A percentile compares a stretch with the other conserved stretches of the same genome.
These are phyloP conservation scores for Planoprotostelium fungivorum DNA, from an alignment of 78 protist species.

Conservation along the genomic window DNA sequence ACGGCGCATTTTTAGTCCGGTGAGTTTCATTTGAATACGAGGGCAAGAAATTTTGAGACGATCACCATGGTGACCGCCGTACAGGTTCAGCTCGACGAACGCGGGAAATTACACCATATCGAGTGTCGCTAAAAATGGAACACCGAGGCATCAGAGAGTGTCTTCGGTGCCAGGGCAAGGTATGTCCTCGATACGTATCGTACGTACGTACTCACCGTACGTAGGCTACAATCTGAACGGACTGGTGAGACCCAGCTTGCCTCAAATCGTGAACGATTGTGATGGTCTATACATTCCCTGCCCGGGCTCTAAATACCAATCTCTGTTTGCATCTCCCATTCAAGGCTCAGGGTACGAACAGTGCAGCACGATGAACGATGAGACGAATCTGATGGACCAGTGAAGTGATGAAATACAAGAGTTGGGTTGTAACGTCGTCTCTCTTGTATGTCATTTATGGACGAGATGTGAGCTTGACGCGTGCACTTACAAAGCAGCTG, in stretches of 20 bases:
- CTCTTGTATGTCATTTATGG: too few relatives aligned
- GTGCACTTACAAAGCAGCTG: too few relatives aligned
- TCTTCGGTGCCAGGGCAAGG: background rate
- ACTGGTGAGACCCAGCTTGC: background rate
- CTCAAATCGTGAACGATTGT: background rate
- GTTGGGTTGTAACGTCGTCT: too few relatives aligned
- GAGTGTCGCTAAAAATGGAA: background rate
- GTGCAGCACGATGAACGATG: background rate
- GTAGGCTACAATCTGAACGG: background rate
- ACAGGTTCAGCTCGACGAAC: slow-evolving; percentile 44
- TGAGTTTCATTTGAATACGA: background rate
- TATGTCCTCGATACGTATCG: background rate
- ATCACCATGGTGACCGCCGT: background rate
- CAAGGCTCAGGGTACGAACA: background rate
- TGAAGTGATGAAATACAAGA: too few relatives aligned
- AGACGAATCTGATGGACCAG: background rate
- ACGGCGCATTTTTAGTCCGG: slow-evolving; percentile 49
- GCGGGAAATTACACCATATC: slow-evolving; percentile 50
- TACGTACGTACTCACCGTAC: background rate
- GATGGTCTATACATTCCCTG: background rate
- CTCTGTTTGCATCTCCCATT: background rate
- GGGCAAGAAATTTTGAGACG: background rate
- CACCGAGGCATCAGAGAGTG: background rate
- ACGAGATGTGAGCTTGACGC: too few relatives aligned
- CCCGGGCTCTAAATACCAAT: background rate